Evolutionary conservation across 169 alveolate species (phyloP).

Genomic region (Cryptosporidium felis): DNA sequence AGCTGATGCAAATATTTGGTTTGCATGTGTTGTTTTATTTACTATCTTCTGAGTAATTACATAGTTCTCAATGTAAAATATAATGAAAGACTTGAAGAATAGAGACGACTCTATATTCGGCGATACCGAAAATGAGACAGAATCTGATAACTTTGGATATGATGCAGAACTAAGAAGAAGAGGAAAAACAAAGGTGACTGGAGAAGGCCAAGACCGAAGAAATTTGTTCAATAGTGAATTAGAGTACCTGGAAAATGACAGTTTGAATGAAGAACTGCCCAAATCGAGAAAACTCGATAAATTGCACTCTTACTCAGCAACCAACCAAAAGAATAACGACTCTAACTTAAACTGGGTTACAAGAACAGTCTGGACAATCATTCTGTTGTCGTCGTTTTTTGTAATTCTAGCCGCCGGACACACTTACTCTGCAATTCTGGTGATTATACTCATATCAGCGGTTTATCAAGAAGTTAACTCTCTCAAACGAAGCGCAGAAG

Average conservation of each 20-base stretch:
- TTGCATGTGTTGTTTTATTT: too few species aligned
- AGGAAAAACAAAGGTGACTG: not conserved
- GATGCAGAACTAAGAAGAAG: constrained; percentile 10
- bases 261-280: too few species aligned
- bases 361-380: constrained; percentile 83
- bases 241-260: too few species aligned
- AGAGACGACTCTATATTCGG: constrained; percentile 29
- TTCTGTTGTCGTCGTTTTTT: constrained; percentile 79
- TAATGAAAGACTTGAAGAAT: too few species aligned
- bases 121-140: constrained; percentile 65
- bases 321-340: not conserved
- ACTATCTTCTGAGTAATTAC: too few species aligned
- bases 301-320: not conserved
- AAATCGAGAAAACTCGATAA: not conserved
- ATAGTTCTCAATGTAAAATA: too few species aligned
- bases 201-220: not conserved
- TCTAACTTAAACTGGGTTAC: constrained; percentile 52
- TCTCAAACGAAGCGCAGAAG: constrained; percentile 81
- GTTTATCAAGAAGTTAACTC: constrained; percentile 80
- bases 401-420: constrained; percentile 89
- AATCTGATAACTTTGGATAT: constrained; percentile 28
- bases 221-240: not conserved
- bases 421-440: constrained; percentile 85
- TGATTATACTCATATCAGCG: constrained; percentile 75
- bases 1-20: too few species aligned